Evolutionary conservation across 306 rosid species (phyloP), one percentile per base, ranked within the genome.

Genomic region (Vigna hirtella): DNA sequence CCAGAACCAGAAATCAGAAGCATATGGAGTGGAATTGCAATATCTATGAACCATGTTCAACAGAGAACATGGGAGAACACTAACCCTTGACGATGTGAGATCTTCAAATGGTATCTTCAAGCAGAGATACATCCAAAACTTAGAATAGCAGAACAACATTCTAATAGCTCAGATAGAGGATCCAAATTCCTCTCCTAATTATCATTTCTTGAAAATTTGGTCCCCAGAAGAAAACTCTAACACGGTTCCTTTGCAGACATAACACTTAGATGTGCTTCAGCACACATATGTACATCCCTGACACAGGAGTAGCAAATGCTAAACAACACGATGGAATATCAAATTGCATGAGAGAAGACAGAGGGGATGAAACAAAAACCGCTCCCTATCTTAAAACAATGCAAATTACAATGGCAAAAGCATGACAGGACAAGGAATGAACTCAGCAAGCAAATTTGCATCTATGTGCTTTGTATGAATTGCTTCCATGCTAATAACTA

Each of bases 401-500:
- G 62, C 73, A 66, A 52, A 81, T 66, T 89, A 89, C 71, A 91
- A 77, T 0, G 98, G 98, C 86, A 94, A 77, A 85, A 91, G 98
- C 82, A 94, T 82, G 73, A 94, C 94, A 26, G 98, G 96, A 78
- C 97, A 91, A 12, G 97, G 97, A 85, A 94, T 91, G 81, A 94
- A 91, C 88, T 90, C 97, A 22, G 96, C 98, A 74, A 94, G 94
- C 69, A 91, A 88, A 87, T 94, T 91, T 65, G 98, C 98, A 82
- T 91, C 98, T 58, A 94, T 87, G 78, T 91, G 96, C 88, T 94
- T 94, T 55, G 97, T 91, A 81, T 94, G 98, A 85, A 91, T 85
- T 40, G 98, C 96, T 86, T 94, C 97, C 98, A 94, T 94, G 89
- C 98, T 94, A 79, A 94, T 70, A 61, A 94, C 90, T 48, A 94